A percentile compares a stretch with the other conserved stretches of the same genome.
Conservation (phyloP, 148 eudicot genomes). For the Dianthus caryophyllus region DNA sequence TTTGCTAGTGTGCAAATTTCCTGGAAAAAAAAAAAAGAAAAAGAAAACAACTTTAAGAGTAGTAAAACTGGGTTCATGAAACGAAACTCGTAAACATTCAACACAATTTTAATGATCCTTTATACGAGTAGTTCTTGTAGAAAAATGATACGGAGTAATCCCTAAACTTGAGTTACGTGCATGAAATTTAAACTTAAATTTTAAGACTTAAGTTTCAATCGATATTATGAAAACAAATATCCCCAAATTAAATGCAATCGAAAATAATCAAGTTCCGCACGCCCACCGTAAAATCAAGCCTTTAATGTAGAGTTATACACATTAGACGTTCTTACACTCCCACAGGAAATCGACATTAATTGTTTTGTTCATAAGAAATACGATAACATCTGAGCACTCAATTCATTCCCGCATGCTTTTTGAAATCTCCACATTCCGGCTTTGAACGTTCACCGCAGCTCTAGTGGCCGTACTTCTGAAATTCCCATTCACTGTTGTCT, state of each 20-base stretch:
- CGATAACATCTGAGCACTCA: not conserved
- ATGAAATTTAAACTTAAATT: too few relatives aligned
- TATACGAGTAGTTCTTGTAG: too few relatives aligned
- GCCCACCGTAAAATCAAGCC: too few relatives aligned
- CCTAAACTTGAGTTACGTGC: too few relatives aligned
- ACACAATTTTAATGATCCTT: too few relatives aligned
- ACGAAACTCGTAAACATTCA: too few relatives aligned
- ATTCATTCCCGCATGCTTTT: not conserved
- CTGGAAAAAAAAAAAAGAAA: too few relatives aligned
- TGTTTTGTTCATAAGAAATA: not conserved
- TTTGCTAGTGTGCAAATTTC: too few relatives aligned
- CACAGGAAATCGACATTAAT: not conserved
- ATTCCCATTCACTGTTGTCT: conserved; percentile 96
- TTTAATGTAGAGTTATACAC: not conserved
- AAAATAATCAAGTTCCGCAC: not conserved
- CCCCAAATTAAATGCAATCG: not conserved
- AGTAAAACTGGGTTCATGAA: too few relatives aligned
- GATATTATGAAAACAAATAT: not conserved
- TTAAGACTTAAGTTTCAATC: too few relatives aligned
- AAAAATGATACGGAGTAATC: too few relatives aligned
- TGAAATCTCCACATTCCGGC: not conserved
- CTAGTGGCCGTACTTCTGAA: conserved; percentile 86
- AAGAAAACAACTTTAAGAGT: too few relatives aligned
- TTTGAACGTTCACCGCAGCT: not conserved
- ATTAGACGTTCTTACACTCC: not conserved